These are phyloP conservation scores for Fonticula alba DNA, from an alignment of 78 protist genomes.

Conservation along the genomic window DNA sequence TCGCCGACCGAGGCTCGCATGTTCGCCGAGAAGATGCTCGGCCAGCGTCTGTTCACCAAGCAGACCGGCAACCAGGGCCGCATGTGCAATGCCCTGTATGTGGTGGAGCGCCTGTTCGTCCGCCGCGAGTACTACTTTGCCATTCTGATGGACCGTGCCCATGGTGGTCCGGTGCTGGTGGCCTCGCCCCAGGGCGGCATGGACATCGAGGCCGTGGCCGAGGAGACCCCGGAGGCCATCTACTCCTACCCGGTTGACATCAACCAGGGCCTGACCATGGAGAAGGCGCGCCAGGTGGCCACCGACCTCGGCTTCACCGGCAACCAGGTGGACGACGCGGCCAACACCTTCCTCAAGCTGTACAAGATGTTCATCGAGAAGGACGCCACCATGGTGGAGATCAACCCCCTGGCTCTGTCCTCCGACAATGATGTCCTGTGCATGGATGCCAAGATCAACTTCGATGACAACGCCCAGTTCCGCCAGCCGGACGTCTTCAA, in stretches of 20 bases:
- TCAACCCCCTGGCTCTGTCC: constrained; percentile 85
- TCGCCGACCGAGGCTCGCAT: too few relatives aligned
- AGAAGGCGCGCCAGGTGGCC: not conserved
- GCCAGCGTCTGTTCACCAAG: constrained; percentile 63
- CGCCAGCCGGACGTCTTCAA: constrained; percentile 71
- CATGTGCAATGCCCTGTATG: constrained; percentile 10
- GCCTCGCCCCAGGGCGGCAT: constrained; percentile 71
- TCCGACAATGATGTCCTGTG: constrained; percentile 48
- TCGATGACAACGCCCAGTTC: constrained; percentile 92
- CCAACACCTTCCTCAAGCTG: constrained; percentile 24
- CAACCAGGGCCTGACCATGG: not conserved
- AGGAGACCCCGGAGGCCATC: constrained; percentile 38
- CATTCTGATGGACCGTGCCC: constrained; percentile 72
- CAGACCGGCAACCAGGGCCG: constrained; percentile 36
- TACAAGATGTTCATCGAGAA: constrained; percentile 47
- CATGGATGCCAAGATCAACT: constrained; percentile 82
- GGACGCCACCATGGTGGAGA: constrained; percentile 78
- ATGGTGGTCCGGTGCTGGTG: constrained; percentile 35
- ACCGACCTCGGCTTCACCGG: constrained; percentile 1
- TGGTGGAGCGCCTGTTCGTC: constrained; percentile 37
- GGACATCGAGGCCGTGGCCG: constrained; percentile 72
- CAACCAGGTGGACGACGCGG: constrained; percentile 1
- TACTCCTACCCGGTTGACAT: not conserved
- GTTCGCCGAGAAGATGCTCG: constrained; percentile 82
- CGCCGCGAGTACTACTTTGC: constrained; percentile 78